Percentiles rank a stretch among this genome's conserved stretches.
Conservation (phyloP, 163 green algal genomes). For the Scenedesmus sp. region DNA sequence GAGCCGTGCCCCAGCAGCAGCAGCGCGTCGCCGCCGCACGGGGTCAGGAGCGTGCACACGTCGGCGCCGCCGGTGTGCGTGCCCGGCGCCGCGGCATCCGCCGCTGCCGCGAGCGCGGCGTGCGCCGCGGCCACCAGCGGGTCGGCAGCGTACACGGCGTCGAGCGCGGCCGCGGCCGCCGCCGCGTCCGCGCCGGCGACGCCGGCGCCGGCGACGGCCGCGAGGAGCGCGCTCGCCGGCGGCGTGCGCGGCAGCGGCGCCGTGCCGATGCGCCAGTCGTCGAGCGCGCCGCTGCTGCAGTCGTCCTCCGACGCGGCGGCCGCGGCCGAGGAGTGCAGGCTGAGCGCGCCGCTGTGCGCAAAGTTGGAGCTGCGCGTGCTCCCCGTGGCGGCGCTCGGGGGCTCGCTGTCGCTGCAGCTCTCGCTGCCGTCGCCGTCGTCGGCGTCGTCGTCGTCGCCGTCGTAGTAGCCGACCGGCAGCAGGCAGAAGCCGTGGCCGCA, state of each 20-base stretch:
- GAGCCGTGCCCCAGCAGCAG: conserved; percentile 13
- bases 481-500: too few species aligned
- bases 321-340: background rate
- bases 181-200: background rate
- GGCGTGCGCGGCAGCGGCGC: background rate
- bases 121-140: background rate
- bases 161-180: background rate
- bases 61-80: background rate
- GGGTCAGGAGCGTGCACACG: background rate
- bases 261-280: conserved; percentile 1
- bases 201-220: background rate
- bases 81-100: background rate
- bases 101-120: background rate
- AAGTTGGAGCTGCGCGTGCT: background rate
- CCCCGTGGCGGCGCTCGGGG: background rate
- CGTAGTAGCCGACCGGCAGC: too few species aligned
- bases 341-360: conserved; percentile 1
- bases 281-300: background rate
- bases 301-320: too few species aligned
- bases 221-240: background rate
- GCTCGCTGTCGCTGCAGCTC: background rate
- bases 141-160: too few species aligned
- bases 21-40: background rate
- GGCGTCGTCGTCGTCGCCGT: too few species aligned
- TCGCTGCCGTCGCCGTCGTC: too few species aligned